phyloP scores from a whole-genome alignment of 164 flowering plant genomes.

The Aristolochia fimbriata region DNA sequence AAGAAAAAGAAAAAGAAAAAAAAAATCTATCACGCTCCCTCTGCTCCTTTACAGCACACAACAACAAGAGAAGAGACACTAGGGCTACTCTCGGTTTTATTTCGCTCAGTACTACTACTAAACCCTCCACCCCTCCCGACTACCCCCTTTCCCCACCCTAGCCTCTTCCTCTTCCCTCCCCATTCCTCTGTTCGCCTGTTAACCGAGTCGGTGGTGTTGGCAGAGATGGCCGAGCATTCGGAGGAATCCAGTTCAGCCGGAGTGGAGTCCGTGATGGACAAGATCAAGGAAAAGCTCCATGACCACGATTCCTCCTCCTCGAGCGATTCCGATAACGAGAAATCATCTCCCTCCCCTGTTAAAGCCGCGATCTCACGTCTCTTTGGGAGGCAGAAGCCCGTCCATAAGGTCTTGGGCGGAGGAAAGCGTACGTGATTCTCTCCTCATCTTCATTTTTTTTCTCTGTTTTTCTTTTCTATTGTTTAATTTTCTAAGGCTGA shows the following conservation, averaged over 20 bases:
- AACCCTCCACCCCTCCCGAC: not conserved
- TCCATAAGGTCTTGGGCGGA: slow-evolving; percentile 74
- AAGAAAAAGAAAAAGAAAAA: too few relatives aligned
- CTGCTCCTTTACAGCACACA: too few relatives aligned
- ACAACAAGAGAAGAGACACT: not conserved
- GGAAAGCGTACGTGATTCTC: slow-evolving; percentile 50
- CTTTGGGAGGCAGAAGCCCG: slow-evolving; percentile 69
- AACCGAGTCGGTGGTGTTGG: not conserved
- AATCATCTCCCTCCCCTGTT: slow-evolving; percentile 24
- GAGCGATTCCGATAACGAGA: slow-evolving; percentile 22
- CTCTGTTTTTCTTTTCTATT: not conserved
- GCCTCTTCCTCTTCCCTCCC: not conserved
- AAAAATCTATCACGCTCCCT: too few relatives aligned
- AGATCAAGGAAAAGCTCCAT: slow-evolving; percentile 50
- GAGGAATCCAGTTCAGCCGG: slow-evolving; percentile 13
- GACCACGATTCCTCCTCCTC: slow-evolving; percentile 32
- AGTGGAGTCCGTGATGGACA: slow-evolving; percentile 44
- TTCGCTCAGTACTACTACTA: not conserved
- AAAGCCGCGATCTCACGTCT: slow-evolving; percentile 37
- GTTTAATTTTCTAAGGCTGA: not conserved
- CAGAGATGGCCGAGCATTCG: slow-evolving; percentile 16
- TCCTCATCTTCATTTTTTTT: not conserved
- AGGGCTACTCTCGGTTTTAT: not conserved
- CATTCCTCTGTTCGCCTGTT: too few relatives aligned
- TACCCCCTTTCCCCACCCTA: not conserved